These are phyloP conservation scores for Solanum lycopersicoides DNA, from an alignment of 257 asterid genomes.

Conservation along the genomic window DNA sequence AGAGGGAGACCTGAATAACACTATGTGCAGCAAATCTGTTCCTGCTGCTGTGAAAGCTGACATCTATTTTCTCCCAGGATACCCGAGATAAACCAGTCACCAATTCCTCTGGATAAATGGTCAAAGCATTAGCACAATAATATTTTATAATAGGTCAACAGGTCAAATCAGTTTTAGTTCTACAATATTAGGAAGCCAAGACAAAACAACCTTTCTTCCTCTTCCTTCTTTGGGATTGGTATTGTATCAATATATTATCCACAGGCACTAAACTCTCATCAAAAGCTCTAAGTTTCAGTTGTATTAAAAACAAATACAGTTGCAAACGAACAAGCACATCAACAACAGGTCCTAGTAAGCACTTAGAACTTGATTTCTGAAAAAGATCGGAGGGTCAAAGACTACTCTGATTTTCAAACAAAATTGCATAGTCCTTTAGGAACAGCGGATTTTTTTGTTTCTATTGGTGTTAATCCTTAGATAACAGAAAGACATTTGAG, in stretches of 20 bases:
- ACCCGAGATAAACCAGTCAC: conserved; percentile 74
- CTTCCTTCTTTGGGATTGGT: not conserved
- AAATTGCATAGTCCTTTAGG: not conserved
- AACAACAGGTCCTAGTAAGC: not conserved
- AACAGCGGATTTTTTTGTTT: not conserved
- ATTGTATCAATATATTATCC: not conserved
- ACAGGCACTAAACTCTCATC: not conserved
- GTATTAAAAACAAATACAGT: not conserved
- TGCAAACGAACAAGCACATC: not conserved
- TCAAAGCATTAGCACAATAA: not conserved
- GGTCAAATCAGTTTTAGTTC: not conserved
- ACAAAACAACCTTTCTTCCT: not conserved
- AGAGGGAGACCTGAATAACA: conserved; percentile 67
- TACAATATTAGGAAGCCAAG: not conserved
- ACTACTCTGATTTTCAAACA: not conserved
- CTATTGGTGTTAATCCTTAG: not conserved
- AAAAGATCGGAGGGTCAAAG: not conserved
- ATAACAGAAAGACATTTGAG: not conserved
- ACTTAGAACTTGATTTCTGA: not conserved
- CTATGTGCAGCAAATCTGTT: conserved; percentile 83
- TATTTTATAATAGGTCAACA: not conserved
- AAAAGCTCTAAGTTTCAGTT: not conserved
- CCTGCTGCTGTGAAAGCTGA: conserved; percentile 83
- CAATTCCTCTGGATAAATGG: conserved; percentile 50
- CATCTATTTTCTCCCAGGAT: conserved; percentile 97